Percentiles rank a stretch among this genome's conserved stretches.
These are phyloP conservation scores for Miamiensis avidus DNA, from an alignment of 169 alveolate species.

Conservation along the genomic window DNA sequence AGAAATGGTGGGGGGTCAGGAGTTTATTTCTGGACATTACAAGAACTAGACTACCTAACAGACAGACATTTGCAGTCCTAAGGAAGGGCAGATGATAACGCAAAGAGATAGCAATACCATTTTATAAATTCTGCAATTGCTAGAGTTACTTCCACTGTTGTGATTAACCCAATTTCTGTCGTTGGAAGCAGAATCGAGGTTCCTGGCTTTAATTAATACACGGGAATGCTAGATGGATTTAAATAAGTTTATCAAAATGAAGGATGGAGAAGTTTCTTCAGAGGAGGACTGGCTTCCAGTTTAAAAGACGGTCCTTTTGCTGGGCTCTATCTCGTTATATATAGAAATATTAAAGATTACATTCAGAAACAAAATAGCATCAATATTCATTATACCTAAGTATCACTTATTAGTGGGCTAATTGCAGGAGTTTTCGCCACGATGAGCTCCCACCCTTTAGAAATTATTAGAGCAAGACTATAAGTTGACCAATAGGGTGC, in stretches of 20 bases:
- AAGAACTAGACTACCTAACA: neutral
- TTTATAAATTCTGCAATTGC: constrained; percentile 15
- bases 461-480: constrained; percentile 30
- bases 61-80: neutral
- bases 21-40: constrained; percentile 3
- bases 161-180: constrained; percentile 21
- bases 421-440: constrained; percentile 17
- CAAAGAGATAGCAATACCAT: neutral
- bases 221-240: constrained; percentile 17
- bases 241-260: constrained; percentile 11
- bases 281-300: constrained; percentile 7
- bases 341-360: neutral
- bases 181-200: constrained; percentile 7
- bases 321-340: constrained; percentile 13
- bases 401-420: constrained; percentile 10
- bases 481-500: constrained; percentile 1
- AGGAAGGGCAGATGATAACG: neutral
- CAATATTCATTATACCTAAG: neutral
- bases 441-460: constrained; percentile 18
- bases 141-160: constrained; percentile 17
- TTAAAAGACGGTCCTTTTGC: constrained; percentile 32
- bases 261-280: constrained; percentile 1
- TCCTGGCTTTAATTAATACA: constrained; percentile 15
- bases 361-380: neutral
- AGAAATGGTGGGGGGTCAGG: constrained; percentile 4